A percentile compares a stretch with the other conserved stretches of the same genome.
phyloP scores from a whole-genome alignment of 2,329 filamentous ascomycete genomes.

The Aspergillus ibericus region DNA sequence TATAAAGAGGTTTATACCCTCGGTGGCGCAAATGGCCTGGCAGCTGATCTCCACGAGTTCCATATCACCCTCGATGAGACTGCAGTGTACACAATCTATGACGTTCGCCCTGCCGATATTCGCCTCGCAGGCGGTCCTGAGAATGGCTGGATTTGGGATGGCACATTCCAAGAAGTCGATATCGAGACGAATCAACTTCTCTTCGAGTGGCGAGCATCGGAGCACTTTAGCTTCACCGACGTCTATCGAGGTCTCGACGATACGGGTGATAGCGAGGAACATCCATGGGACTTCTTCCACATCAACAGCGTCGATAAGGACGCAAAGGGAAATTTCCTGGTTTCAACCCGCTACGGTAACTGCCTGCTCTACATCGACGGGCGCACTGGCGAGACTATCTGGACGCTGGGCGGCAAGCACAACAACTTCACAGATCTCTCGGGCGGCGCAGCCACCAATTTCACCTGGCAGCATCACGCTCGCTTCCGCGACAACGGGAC shows the following conservation, averaged over 20 bases:
- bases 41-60: slow-evolving; percentile 48
- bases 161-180: slow-evolving; percentile 49
- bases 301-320: slow-evolving; percentile 57
- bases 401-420: slow-evolving; percentile 52
- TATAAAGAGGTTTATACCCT: slow-evolving; percentile 41
- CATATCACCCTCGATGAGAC: slow-evolving; percentile 45
- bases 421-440: slow-evolving; percentile 46
- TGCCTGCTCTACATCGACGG: slow-evolving; percentile 46
- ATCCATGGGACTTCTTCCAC: slow-evolving; percentile 57
- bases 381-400: slow-evolving; percentile 48
- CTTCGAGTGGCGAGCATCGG: slow-evolving; percentile 51
- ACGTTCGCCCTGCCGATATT: slow-evolving; percentile 41
- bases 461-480: slow-evolving; percentile 56
- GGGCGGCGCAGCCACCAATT: slow-evolving; percentile 46
- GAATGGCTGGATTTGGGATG: slow-evolving; percentile 43
- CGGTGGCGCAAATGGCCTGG: slow-evolving; percentile 37
- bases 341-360: slow-evolving; percentile 42
- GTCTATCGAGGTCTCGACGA: slow-evolving; percentile 19
- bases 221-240: slow-evolving; percentile 41
- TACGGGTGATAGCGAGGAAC: slow-evolving; percentile 16
- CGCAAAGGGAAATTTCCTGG: slow-evolving; percentile 44
- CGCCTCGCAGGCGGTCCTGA: slow-evolving; percentile 33
- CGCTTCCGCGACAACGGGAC: slow-evolving; percentile 39
- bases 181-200: slow-evolving; percentile 46
- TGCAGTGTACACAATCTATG: slow-evolving; percentile 45